Conservation (phyloP, 441 rosid species). For the Gossypium lobatum region DNA sequence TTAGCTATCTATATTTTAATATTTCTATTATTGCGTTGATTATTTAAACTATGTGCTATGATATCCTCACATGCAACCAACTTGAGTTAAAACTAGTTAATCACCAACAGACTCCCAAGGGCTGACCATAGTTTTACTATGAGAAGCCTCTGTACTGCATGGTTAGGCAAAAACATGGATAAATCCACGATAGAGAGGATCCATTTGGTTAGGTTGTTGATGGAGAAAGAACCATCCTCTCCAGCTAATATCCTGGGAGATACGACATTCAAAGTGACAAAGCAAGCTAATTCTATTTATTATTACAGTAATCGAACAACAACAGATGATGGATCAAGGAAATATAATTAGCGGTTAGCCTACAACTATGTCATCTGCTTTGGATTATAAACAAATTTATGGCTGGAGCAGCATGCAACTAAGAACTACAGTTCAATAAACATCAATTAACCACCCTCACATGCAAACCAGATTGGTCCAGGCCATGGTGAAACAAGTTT, state of each 20-base stretch:
- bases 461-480: slow-evolving; percentile 4
- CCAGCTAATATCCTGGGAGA: background rate
- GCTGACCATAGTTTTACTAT: background rate
- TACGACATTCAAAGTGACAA: background rate
- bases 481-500: background rate
- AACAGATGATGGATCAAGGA: background rate
- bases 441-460: slow-evolving; percentile 8
- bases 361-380: slow-evolving; percentile 19
- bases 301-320: background rate
- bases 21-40: no score
- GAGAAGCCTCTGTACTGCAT: background rate
- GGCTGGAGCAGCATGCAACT: slow-evolving; percentile 20
- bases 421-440: slow-evolving; percentile 5
- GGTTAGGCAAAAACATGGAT: background rate
- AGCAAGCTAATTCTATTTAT: background rate
- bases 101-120: background rate
- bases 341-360: slow-evolving; percentile 2
- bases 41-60: no score
- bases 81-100: no score
- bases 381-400: slow-evolving; percentile 29
- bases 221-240: background rate
- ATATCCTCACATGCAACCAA: no score
- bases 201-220: no score
- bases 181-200: background rate
- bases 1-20: no score